phyloP scores from a whole-genome alignment of 2,329 filamentous ascomycete species.

The Alternaria gansuensis region DNA sequence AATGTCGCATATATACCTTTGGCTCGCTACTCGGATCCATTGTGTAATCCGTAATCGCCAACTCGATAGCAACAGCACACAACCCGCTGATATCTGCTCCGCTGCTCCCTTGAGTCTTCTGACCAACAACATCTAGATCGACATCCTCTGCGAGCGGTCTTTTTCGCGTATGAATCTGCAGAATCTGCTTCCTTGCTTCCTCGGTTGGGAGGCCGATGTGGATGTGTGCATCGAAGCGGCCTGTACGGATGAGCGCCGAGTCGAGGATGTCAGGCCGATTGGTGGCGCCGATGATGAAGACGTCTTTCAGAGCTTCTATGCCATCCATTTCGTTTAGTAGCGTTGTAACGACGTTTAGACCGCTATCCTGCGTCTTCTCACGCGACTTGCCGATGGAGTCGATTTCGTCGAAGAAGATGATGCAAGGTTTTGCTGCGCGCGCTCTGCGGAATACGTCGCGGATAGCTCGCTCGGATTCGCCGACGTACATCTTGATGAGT shows the following conservation, averaged over 20 bases:
- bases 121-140: slow-evolving; percentile 70
- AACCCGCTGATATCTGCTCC: slow-evolving; percentile 81
- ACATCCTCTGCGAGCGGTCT: slow-evolving; percentile 70
- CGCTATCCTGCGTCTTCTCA: slow-evolving; percentile 59
- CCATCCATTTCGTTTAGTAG: slow-evolving; percentile 96
- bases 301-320: slow-evolving; percentile 82
- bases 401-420: slow-evolving; percentile 98
- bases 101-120: slow-evolving; percentile 76
- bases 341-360: slow-evolving; percentile 86
- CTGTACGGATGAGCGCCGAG: slow-evolving; percentile 82
- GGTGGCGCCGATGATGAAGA: slow-evolving; percentile 88
- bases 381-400: slow-evolving; percentile 78
- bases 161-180: slow-evolving; percentile 71
- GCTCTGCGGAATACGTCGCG: slow-evolving; percentile 87
- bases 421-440: slow-evolving; percentile 83
- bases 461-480: slow-evolving; percentile 87
- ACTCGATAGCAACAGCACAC: slow-evolving; percentile 53
- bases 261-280: slow-evolving; percentile 90
- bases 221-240: slow-evolving; percentile 83
- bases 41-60: slow-evolving; percentile 47
- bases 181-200: slow-evolving; percentile 77
- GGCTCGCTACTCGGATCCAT: slow-evolving; percentile 33
- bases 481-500: slow-evolving; percentile 95
- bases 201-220: slow-evolving; percentile 85
- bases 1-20: slow-evolving; percentile 58